Percentiles rank a stretch among this genome's conserved stretches.
Evolutionary conservation across 2,329 filamentous ascomycete genomes (phyloP).

Genomic region (Akanthomyces lecanii): DNA sequence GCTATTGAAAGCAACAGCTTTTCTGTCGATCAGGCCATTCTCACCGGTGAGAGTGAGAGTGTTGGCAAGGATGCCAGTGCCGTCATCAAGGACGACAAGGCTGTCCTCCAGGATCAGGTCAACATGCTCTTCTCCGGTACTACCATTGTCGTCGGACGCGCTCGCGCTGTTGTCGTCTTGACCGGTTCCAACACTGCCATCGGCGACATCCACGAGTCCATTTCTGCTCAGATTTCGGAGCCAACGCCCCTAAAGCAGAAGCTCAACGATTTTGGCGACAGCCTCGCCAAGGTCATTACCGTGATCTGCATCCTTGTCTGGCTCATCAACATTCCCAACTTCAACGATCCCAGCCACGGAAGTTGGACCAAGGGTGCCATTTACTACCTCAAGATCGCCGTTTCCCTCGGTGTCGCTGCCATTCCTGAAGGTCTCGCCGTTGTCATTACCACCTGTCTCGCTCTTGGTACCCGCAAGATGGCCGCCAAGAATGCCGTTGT

Average conservation of each 20-base stretch:
- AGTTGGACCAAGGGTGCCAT: slow-evolving; percentile 95
- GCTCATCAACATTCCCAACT: slow-evolving; percentile 98
- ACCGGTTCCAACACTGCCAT: slow-evolving; percentile 91
- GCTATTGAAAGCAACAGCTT: slow-evolving; percentile 97
- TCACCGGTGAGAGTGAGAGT: slow-evolving; percentile 97
- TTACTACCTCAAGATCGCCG: slow-evolving; percentile 99
- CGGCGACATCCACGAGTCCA: slow-evolving; percentile 98
- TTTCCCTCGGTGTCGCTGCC: slow-evolving; percentile 94
- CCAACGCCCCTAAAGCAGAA: slow-evolving; percentile 98
- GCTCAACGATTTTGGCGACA: slow-evolving; percentile 95
- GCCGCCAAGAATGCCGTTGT: slow-evolving; percentile 97
- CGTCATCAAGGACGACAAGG: slow-evolving; percentile 69
- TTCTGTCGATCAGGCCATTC: slow-evolving; percentile 89
- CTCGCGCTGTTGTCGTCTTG: slow-evolving; percentile 82
- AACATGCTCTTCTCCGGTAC: slow-evolving; percentile 99
- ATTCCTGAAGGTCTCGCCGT: slow-evolving; percentile 97
- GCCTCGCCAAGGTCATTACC: slow-evolving; percentile 94
- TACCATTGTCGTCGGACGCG: slow-evolving; percentile 91
- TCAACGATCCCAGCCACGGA: slow-evolving; percentile 90
- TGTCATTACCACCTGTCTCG: slow-evolving; percentile 97
- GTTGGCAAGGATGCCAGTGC: slow-evolving; percentile 74
- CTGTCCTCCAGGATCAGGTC: slow-evolving; percentile 94
- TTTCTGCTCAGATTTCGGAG: slow-evolving; percentile 94
- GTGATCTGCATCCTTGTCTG: slow-evolving; percentile 95
- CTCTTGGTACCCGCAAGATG: slow-evolving; percentile 96